Evolutionary conservation across 2,329 filamentous ascomycete genomes (phyloP), one percentile per base, ranked within the genome.

Genomic region (Parasarocladium wereldwijsianum): DNA sequence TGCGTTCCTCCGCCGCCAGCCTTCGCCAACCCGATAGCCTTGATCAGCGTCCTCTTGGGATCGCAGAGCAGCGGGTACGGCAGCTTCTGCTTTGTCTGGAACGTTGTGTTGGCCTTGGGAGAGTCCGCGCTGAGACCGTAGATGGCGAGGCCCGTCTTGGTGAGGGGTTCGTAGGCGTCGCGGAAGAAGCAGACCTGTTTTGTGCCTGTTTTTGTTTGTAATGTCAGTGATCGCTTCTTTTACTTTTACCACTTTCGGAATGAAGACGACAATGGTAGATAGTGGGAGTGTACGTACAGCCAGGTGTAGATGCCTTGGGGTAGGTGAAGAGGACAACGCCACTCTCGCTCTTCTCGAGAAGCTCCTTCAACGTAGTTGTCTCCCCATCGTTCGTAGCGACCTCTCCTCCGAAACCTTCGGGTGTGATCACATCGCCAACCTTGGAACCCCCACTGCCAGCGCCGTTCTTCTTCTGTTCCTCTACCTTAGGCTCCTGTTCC

Each of bases 261-360:
- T 21, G 12, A 26, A 24, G 18, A 16, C 18, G 18, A 15, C 6
- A 17, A 11, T 26, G 11, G 14, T 21, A 10, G 20, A 17, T n/a
- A 7, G 7, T 22, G 11, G 14, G 24, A 22, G 8, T 15, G 6
- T 26, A 51, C 83, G 70, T 73, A 93, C 87, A 96, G 38, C 87
- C 87, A 21, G 84, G 83, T 14, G 90, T 98, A 17, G 80, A 90
- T 9, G 90, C 90, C 58, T 81, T 92, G 35, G 90, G 90, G 50
- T 96, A 96, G 18, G 86, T 94, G 54, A 98, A 94, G 17, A 96
- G 60, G 19, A 93, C 83, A 24, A 96, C 79, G 16, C 87, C 90
- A 20, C 70, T 65, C 57, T 82, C 76, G 66, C 85, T 93, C 47
- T 79, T 70, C 30, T 84, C 77, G 28, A 94, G 68, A 15, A 98